A percentile compares a stretch with the other conserved stretches of the same genome.
Evolutionary conservation across 768 basidiomycete species (phyloP).

Genomic region (Mycena vitilis): DNA sequence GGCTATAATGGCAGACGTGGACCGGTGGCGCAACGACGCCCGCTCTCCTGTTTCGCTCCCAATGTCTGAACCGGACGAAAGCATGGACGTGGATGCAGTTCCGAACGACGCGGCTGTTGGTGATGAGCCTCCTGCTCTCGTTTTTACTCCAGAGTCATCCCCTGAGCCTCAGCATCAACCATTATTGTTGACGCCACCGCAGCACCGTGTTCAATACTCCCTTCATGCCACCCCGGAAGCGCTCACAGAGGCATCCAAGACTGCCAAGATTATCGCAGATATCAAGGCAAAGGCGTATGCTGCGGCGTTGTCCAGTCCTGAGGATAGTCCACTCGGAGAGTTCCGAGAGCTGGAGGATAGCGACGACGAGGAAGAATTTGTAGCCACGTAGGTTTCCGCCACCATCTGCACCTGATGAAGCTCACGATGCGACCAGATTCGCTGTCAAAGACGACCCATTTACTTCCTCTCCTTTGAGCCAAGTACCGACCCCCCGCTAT

Average conservation of each 20-base stretch:
- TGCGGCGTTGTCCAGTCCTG: slow-evolving; percentile 57
- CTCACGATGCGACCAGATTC: slow-evolving; percentile 23
- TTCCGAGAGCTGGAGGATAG: slow-evolving; percentile 62
- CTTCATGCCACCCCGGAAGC: slow-evolving; percentile 38
- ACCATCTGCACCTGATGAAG: too few relatives aligned
- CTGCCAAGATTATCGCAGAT: slow-evolving; percentile 69
- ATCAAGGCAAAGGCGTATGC: slow-evolving; percentile 74
- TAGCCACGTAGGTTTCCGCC: slow-evolving; percentile 8
- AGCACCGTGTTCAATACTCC: slow-evolving; percentile 17
- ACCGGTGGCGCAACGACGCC: slow-evolving; percentile 55
- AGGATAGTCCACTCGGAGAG: slow-evolving; percentile 51
- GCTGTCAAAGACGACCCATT: slow-evolving; percentile 23
- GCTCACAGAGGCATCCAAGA: slow-evolving; percentile 56
- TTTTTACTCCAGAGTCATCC: slow-evolving; percentile 28
- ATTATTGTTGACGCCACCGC: slow-evolving; percentile 22
- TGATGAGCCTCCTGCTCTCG: slow-evolving; percentile 8
- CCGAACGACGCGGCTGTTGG: background rate
- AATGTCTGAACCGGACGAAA: slow-evolving; percentile 23
- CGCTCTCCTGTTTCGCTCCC: slow-evolving; percentile 36
- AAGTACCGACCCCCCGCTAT: slow-evolving; percentile 23
- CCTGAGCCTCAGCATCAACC: slow-evolving; percentile 24
- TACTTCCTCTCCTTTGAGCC: slow-evolving; percentile 21
- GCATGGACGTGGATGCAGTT: slow-evolving; percentile 29
- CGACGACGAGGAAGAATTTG: slow-evolving; percentile 59
- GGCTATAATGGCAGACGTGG: slow-evolving; percentile 51